Base-by-base conservation (phyloP, 1,139 yeast species). In the Diutina pseudorugosa region DNA sequence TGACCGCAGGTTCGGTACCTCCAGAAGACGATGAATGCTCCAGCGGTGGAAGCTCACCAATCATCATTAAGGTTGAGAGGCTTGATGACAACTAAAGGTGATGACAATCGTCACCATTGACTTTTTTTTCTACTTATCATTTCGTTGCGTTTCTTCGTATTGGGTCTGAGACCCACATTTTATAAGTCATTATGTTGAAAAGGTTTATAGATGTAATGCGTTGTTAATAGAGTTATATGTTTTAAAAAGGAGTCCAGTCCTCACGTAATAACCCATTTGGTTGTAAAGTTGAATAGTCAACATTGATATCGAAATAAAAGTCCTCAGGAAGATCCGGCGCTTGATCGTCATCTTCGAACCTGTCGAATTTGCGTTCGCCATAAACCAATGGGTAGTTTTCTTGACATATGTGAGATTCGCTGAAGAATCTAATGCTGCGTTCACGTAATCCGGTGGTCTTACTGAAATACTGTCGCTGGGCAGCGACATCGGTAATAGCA, bases 371-470 rank as follows among this genome's bases (percentile, higher is more conserved):
- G 6, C 8, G 19, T 7, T 20, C 27, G 6, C 27, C 48, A 7
- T 25, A 27, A 1, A 11, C 18, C 18, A 23, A 30, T 12, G 75
- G 75, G 54, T 67, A 71, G 56, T 72, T 71, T 25, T 58, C 56
- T 2, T 63, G 59, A 49, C 56, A 54, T 12, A 72, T 68, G 30
- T 56, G 51, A 3, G 72, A 68, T 6, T 56, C 57, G 40, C 58
- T 53, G 57, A 72, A 71, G n/a, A 61, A 55, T 14, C 55, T 58
- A 44, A 72, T 65, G 33, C 63, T 63, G 2, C 59, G 57, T 55
- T 71, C 76, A 12, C 53, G 57, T 12, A 72, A 51, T 12, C 67
- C 63, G 25, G 66, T 58, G 20, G 62, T 60, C 6, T 62, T 56
- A 43, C 57, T 61, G 53, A 70, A 71, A 30, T 64, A 61, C 11